Percentiles rank a stretch among this genome's conserved stretches.
phyloP scores from a whole-genome alignment of 306 rosid genomes.

The Hippophae gyantsensis region DNA sequence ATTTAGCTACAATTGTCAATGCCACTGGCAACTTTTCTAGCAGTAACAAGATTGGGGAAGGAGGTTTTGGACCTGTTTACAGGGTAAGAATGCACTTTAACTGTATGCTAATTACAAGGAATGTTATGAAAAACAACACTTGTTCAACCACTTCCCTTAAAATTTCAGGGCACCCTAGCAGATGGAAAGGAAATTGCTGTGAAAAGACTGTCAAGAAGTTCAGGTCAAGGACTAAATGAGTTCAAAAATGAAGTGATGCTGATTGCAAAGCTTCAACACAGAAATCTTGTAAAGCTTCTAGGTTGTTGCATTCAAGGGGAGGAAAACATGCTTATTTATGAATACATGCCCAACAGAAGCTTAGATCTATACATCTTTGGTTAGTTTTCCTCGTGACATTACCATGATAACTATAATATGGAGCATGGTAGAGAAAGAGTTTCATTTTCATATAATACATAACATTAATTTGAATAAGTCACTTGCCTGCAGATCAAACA shows the following conservation, averaged over 20 bases:
- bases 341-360: slow-evolving; percentile 53
- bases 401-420: background rate
- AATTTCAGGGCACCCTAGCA: slow-evolving; percentile 34
- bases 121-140: background rate
- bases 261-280: slow-evolving; percentile 58
- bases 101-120: background rate
- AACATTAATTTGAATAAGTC: background rate
- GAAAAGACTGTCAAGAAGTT: slow-evolving; percentile 39
- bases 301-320: slow-evolving; percentile 50
- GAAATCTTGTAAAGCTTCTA: slow-evolving; percentile 50
- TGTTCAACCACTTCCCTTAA: background rate
- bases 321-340: slow-evolving; percentile 48
- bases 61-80: slow-evolving; percentile 51
- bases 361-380: slow-evolving; percentile 58
- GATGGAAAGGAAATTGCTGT: slow-evolving; percentile 52
- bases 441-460: background rate
- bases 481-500: slow-evolving; percentile 17
- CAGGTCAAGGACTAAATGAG: slow-evolving; percentile 52
- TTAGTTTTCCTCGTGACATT: slow-evolving; percentile 4
- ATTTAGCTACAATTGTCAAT: slow-evolving; percentile 13
- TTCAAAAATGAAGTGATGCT: slow-evolving; percentile 51
- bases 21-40: slow-evolving; percentile 32
- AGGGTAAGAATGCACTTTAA: slow-evolving; percentile 23
- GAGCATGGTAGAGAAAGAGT: background rate
- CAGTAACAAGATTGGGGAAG: slow-evolving; percentile 30